phyloP scores from a whole-genome alignment of 805 yeast species.

The Pichia rugopelliculosa region DNA sequence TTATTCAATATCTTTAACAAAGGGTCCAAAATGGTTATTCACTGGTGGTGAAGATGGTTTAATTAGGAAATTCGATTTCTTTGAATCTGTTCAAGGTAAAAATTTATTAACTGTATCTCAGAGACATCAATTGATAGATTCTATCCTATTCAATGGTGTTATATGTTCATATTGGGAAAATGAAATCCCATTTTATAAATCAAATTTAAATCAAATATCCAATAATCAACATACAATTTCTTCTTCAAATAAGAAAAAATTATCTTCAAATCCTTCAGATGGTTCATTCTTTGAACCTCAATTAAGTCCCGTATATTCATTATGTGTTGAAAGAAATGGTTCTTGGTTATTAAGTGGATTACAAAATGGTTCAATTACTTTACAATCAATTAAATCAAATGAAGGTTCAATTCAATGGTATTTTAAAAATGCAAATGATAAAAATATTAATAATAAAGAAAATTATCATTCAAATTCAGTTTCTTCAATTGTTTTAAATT shows the following conservation, averaged over 20 bases:
- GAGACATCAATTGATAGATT: conserved; percentile 79
- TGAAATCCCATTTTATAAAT: conserved; percentile 67
- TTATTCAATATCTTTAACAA: conserved; percentile 68
- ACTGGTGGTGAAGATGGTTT: conserved; percentile 97
- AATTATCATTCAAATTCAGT: conserved; percentile 63
- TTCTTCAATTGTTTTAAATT: conserved; percentile 58
- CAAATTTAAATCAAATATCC: conserved; percentile 26
- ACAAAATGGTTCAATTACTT: conserved; percentile 73
- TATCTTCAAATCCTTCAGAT: not conserved
- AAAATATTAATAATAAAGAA: conserved; percentile 17
- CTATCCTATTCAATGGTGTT: conserved; percentile 79
- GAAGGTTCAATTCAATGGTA: conserved; percentile 81
- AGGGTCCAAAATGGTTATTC: conserved; percentile 78
- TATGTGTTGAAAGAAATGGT: conserved; percentile 78
- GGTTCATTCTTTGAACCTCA: conserved; percentile 33
- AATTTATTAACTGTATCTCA: conserved; percentile 86
- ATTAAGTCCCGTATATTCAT: conserved; percentile 77
- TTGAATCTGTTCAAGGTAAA: conserved; percentile 79
- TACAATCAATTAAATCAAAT: conserved; percentile 73
- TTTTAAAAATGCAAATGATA: conserved; percentile 32
- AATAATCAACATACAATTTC: not conserved
- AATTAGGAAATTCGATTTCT: conserved; percentile 81
- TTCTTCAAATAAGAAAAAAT: conserved; percentile 9
- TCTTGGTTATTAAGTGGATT: conserved; percentile 82
- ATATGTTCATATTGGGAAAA: conserved; percentile 89